Conservation (phyloP, 2,329 filamentous ascomycete genomes). For the Xylaria sp. region DNA sequence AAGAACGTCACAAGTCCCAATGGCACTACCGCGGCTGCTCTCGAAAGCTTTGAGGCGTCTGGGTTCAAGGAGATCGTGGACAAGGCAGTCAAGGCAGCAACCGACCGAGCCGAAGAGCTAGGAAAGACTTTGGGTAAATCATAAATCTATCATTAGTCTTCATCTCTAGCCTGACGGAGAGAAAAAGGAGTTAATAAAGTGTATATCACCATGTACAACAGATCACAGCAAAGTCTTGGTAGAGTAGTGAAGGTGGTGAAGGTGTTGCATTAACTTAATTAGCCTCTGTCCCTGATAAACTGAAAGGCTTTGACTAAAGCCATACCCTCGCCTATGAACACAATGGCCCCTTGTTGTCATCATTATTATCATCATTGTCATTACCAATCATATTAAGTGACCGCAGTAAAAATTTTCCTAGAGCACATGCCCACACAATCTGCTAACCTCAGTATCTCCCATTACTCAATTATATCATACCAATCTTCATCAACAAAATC, state of each 20-base stretch:
- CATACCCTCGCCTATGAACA: not conserved
- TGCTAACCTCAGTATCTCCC: not conserved
- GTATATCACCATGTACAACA: not conserved
- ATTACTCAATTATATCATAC: not conserved
- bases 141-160: constrained; percentile 1
- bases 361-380: not conserved
- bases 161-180: not conserved
- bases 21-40: constrained; percentile 56
- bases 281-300: not conserved
- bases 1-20: constrained; percentile 60
- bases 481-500: not conserved
- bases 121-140: constrained; percentile 45
- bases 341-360: not conserved
- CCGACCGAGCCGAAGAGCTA: constrained; percentile 49
- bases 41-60: constrained; percentile 54
- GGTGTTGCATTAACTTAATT: not conserved
- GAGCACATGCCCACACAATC: not conserved
- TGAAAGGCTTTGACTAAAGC: not conserved
- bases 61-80: constrained; percentile 51
- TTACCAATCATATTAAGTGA: not conserved
- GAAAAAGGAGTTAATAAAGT: not conserved
- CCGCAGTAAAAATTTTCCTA: not conserved
- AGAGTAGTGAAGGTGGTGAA: constrained; percentile 11
- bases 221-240: not conserved
- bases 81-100: constrained; percentile 54